phyloP scores from a whole-genome alignment of 352 stramenopile species.

The Phytopythium mirpurense region DNA sequence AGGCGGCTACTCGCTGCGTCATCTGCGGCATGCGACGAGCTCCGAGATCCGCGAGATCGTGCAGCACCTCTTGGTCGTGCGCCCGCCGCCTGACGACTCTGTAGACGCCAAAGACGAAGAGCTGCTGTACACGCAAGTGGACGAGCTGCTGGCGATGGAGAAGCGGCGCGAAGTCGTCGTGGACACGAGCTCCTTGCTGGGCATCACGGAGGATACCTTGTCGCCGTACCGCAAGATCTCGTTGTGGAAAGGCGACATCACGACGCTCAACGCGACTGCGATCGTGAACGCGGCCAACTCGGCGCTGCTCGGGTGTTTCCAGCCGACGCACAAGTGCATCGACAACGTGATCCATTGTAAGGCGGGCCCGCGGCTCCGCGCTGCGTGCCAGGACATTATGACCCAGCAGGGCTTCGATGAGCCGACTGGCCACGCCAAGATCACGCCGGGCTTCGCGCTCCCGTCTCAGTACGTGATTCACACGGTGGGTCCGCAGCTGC shows the following conservation, averaged over 20 bases:
- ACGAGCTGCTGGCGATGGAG: conserved; percentile 36
- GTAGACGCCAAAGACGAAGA: conserved; percentile 21
- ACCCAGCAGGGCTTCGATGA: conserved; percentile 29
- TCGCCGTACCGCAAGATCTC: conserved; percentile 27
- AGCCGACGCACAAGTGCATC: conserved; percentile 63
- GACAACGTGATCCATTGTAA: conserved; percentile 73
- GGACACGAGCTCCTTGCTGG: conserved; percentile 13
- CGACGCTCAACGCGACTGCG: conserved; percentile 41
- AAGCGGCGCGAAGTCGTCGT: conserved; percentile 15
- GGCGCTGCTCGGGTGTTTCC: conserved; percentile 61
- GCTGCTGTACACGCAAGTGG: conserved; percentile 29
- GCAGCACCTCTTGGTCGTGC: conserved; percentile 44
- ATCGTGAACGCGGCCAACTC: conserved; percentile 73
- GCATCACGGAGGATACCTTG: conserved; percentile 3
- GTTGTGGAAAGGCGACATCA: conserved; percentile 71
- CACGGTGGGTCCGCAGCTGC: conserved; percentile 54
- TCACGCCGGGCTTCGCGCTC: conserved; percentile 49
- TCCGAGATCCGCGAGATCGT: conserved; percentile 45
- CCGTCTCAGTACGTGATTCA: conserved; percentile 53
- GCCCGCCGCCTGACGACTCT: conserved; percentile 24
- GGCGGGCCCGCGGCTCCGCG: conserved; percentile 46
- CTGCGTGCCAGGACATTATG: conserved; percentile 50
- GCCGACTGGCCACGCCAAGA: conserved; percentile 37
- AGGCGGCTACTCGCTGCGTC: conserved; percentile 27
- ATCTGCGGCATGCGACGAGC: conserved; percentile 27